Conservation (phyloP, 139 green algal genomes). For the Chlamydomonas eustigma region DNA sequence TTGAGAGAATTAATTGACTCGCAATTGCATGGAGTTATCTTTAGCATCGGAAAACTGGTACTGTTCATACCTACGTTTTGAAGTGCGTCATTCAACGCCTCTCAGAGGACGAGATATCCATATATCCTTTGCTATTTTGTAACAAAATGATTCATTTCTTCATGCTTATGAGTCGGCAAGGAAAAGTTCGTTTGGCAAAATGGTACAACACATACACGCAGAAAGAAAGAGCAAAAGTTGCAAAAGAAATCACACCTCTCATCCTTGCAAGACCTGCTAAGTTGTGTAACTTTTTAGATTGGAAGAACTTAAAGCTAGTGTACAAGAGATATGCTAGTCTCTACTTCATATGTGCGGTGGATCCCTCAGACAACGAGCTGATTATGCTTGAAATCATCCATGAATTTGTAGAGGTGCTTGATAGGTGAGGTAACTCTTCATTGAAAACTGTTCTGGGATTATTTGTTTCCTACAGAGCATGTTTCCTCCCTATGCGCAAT, state of each 20-base stretch:
- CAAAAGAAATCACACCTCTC: slow-evolving; percentile 75
- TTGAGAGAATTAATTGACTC: too few relatives aligned
- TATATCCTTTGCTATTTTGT: too few relatives aligned
- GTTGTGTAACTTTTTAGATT: slow-evolving; percentile 97
- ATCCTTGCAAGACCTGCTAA: slow-evolving; percentile 80
- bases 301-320: slow-evolving; percentile 78
- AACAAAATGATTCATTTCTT: slow-evolving; percentile 89
- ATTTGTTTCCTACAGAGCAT: too few relatives aligned
- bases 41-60: too few relatives aligned
- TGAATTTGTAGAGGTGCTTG: slow-evolving; percentile 83
- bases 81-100: too few relatives aligned
- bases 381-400: slow-evolving; percentile 93
- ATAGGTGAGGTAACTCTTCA: too few relatives aligned
- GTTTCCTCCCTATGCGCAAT: too few relatives aligned
- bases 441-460: too few relatives aligned
- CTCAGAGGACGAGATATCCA: too few relatives aligned
- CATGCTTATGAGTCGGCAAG: slow-evolving; percentile 91
- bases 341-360: slow-evolving; percentile 88
- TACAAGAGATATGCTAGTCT: slow-evolving; percentile 94
- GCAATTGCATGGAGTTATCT: too few relatives aligned
- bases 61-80: too few relatives aligned
- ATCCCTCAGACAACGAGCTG: slow-evolving; percentile 76
- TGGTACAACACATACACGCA: slow-evolving; percentile 93
- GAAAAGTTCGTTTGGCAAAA: slow-evolving; percentile 95
- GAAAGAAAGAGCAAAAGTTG: slow-evolving; percentile 85